phyloP scores from a whole-genome alignment of 2,329 filamentous ascomycete species.

The Zasmidium cellare region DNA sequence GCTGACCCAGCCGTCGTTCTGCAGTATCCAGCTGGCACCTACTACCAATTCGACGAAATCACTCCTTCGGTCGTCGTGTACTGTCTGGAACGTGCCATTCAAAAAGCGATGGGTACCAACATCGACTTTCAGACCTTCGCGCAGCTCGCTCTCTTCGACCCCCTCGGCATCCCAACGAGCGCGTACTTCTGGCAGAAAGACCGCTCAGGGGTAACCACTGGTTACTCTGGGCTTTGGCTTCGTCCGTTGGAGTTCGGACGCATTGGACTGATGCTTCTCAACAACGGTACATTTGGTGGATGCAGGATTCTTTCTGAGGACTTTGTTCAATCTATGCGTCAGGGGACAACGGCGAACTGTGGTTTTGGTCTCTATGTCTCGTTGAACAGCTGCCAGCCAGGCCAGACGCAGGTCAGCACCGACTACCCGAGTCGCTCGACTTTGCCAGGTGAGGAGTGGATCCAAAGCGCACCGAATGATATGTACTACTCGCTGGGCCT shows the following conservation, averaged over 20 bases:
- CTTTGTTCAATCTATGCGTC: not conserved
- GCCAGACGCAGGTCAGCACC: slow-evolving; percentile 2
- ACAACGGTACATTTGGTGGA: slow-evolving; percentile 1
- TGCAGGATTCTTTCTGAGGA: not conserved
- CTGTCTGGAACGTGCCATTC: not conserved
- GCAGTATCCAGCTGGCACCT: not conserved
- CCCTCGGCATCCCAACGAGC: not conserved
- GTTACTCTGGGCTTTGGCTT: not conserved
- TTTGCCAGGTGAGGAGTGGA: not conserved
- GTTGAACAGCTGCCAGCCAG: slow-evolving; percentile 1
- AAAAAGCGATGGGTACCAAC: not conserved
- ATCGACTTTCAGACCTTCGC: not conserved
- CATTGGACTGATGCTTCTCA: not conserved
- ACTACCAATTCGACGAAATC: slow-evolving; percentile 2
- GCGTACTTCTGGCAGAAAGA: not conserved
- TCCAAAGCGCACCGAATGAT: not conserved
- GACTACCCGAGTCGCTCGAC: not conserved
- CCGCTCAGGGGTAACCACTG: not conserved
- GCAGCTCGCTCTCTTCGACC: not conserved
- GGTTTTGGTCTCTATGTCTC: not conserved
- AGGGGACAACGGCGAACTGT: not conserved
- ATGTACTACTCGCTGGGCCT: slow-evolving; percentile 1
- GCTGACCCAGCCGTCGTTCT: not conserved
- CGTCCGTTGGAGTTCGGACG: not conserved
- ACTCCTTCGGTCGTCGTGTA: slow-evolving; percentile 2